A percentile compares a stretch with the other conserved stretches of the same genome.
Evolutionary conservation across 257 asterid species (phyloP).

Genomic region (Perilla frutescens): DNA sequence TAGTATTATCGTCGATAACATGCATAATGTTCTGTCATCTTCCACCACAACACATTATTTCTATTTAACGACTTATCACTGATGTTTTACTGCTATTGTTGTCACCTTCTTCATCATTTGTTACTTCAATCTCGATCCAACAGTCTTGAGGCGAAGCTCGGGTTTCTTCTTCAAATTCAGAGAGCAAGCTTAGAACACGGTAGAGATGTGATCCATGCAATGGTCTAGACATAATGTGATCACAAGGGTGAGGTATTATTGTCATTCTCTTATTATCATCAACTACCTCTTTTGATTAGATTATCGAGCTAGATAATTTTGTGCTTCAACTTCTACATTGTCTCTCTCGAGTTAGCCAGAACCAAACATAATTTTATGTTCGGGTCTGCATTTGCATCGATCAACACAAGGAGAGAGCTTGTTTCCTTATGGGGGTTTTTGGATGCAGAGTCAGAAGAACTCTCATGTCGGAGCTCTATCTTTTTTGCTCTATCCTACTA

Average conservation of each 20-base stretch:
- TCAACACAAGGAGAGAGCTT: neutral
- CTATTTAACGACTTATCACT: neutral
- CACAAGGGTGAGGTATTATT: no score
- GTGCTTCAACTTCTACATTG: neutral
- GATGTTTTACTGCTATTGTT: no score
- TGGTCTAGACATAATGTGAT: neutral
- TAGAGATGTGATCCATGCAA: constrained; percentile 12
- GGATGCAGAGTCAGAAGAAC: no score
- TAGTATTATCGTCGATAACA: neutral
- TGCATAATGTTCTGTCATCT: neutral
- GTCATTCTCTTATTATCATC: neutral
- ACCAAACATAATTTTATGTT: neutral
- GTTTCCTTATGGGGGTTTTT: neutral
- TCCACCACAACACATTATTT: neutral
- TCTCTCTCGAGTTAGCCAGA: neutral
- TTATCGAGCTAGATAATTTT: no score
- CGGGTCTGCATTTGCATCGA: constrained; percentile 3
- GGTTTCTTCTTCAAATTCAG: neutral
- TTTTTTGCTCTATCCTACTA: neutral
- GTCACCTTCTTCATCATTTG: neutral
- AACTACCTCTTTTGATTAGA: neutral
- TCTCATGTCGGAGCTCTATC: neutral
- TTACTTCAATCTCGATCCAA: no score
- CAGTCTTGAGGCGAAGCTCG: no score
- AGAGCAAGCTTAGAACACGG: neutral